Conservation (phyloP, 805 yeast genomes). For the Candida sonorensis region DNA sequence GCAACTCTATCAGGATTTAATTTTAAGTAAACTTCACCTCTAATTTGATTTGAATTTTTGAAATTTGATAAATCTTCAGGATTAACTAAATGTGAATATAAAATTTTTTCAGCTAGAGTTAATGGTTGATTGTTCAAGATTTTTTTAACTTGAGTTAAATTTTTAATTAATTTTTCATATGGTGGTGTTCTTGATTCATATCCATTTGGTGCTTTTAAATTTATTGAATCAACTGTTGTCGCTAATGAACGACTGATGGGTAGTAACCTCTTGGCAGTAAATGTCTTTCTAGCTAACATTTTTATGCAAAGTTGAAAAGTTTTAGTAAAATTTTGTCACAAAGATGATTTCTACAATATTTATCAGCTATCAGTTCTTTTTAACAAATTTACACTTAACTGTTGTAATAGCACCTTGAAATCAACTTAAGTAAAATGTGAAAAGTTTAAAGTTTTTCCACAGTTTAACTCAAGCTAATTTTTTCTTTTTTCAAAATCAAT, state of each 20-base stretch:
- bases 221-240: slow-evolving; percentile 19
- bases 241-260: slow-evolving; percentile 19
- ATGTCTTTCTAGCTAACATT: no score
- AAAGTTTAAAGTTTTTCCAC: no score
- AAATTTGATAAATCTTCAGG: slow-evolving; percentile 76
- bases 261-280: slow-evolving; percentile 1
- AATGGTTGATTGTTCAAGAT: slow-evolving; percentile 47
- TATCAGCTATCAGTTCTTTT: no score
- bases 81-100: slow-evolving; percentile 91
- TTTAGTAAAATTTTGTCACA: no score
- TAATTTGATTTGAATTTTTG: slow-evolving; percentile 33
- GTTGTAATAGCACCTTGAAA: no score
- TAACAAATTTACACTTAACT: no score
- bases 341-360: no score
- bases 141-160: slow-evolving; percentile 38
- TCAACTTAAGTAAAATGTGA: no score
- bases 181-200: slow-evolving; percentile 79
- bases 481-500: no score
- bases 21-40: slow-evolving; percentile 89
- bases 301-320: no score
- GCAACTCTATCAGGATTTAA: slow-evolving; percentile 97
- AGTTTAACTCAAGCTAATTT: no score
- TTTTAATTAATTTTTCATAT: slow-evolving; percentile 63
- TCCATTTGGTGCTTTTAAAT: slow-evolving; percentile 55
- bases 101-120: slow-evolving; percentile 91